Base-by-base conservation (phyloP, 192 early-diverging fungal genomes). In the Podila horticola region DNA sequence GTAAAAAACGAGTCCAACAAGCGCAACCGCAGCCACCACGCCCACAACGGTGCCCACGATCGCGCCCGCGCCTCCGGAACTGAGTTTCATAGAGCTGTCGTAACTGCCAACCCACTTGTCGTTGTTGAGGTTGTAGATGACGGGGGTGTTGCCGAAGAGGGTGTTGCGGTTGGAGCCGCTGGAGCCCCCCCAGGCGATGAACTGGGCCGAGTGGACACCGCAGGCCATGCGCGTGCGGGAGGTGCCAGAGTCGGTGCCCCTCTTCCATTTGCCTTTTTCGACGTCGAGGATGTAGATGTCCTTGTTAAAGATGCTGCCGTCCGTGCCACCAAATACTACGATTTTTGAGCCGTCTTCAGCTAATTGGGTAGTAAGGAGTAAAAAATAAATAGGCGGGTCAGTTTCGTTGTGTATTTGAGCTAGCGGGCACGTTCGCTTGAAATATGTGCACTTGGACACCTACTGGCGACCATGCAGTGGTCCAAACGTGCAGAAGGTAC, bases 121-220 rank as follows among this genome's bases (percentile, higher is more conserved):
- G 6, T 19, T 55, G 22, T 55, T 55, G 20, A 55, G 20, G 22
- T 55, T 24, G 52, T 55, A 55, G 24, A 55, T 55, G 52, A 55
- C 5, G 22, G 52, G 52, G 52, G 24, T n/a, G 52, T 55, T 55
- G 52, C 24, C n/a, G 52, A 24, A 17, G 13, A 55, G 24, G 52
- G 66, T 64, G 19, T 49, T 29, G 19, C 74, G 62, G 30, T 62
- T 66, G 31, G 57, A 12, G 17, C 48, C 64, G 11, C 58, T 71
- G 8, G 74, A 81, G 34, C 76, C 76, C 11, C 76, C 76, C 50
- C 49, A 81, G 52, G 55, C 70, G 22, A 81, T 58, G n/a, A 81
- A 65, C 55, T 81, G 76, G 22, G 20, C 34, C 28, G 64, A 30
- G 36, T 69, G 51, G 31, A 72, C 48, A 1, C 55, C 69, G 24